Evolutionary conservation across 2,329 filamentous ascomycete species (phyloP), one percentile per base, ranked within the genome.

Genomic region (Talaromyces atroroseus): DNA sequence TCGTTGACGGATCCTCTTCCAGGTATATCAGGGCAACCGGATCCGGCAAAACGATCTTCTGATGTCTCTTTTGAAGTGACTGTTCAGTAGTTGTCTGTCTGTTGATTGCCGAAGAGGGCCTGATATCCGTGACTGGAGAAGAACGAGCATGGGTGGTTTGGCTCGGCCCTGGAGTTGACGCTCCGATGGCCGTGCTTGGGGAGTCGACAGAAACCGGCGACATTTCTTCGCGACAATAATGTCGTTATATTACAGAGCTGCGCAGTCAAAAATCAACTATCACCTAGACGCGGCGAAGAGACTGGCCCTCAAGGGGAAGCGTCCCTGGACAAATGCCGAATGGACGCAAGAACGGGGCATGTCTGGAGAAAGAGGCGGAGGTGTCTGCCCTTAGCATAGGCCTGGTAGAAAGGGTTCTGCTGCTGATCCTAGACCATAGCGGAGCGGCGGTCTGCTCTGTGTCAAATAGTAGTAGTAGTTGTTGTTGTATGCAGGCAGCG

Each of bases 1-100:
- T 80, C 3, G 90, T 91, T 5, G 82, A 83, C 1, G 85, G 78
- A 62, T 97, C 94, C 68, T 95, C 89, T 75, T 95, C 89, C 21
- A 99, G 83, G 67, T 92, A 95, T 59, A 75, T 80, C 62, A 87
- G 84, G 14, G 85, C 85, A 40, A 87, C 79, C 40, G 82, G 80
- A 68, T 89, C 85, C 44, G 84, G 81, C 60, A 88, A 79, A 40
- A 88, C 83, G 63, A 86, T 80, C 63, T 78, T 79, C 65, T 82
- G 80, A 62, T 82, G 78, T 51, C 69, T 69, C 47, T 69, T 68
- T 50, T 62, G 63, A 20, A 58, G 49, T 12, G 62, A 53, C 21
- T 61, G 57, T 10, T 54, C 54, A 4, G 65, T 61, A 3, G 49
- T 46, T 16, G 55, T 58, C 47, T 60, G 61, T 16, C 24, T 34